Evolutionary conservation across 2,329 filamentous ascomycete species (phyloP).

Genomic region (Fusarium mundagurra): DNA sequence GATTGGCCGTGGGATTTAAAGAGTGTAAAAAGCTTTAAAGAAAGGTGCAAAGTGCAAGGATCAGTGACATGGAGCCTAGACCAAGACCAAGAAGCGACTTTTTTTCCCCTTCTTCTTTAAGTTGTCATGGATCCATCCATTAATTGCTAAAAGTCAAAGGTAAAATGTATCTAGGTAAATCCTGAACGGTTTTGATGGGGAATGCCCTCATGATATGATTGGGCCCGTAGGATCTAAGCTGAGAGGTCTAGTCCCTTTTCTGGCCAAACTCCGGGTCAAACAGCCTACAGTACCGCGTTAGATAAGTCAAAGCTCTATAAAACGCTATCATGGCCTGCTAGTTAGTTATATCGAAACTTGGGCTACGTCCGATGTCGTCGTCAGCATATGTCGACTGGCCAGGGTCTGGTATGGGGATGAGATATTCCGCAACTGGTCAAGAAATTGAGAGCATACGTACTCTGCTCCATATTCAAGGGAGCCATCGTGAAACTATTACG

Average conservation of each 20-base stretch:
- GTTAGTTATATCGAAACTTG: not conserved
- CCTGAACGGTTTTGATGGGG: not conserved
- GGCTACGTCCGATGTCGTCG: slow-evolving; percentile 17
- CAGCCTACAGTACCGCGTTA: not conserved
- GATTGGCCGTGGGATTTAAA: slow-evolving; percentile 12
- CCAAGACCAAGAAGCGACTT: not conserved
- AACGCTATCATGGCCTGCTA: slow-evolving; percentile 5
- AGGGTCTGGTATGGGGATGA: slow-evolving; percentile 11
- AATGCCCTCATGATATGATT: slow-evolving; percentile 12
- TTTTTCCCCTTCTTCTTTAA: not conserved
- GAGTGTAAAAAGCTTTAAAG: slow-evolving; percentile 1
- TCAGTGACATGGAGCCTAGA: not conserved
- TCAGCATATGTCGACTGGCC: slow-evolving; percentile 10
- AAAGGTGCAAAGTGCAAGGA: slow-evolving; percentile 16
- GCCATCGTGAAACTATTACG: slow-evolving; percentile 28
- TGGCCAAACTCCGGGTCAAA: slow-evolving; percentile 17
- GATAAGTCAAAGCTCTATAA: slow-evolving; percentile 23
- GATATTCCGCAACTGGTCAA: not conserved
- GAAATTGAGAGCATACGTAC: slow-evolving; percentile 19
- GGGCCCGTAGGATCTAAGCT: not conserved
- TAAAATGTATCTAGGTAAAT: not conserved
- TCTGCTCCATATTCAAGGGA: slow-evolving; percentile 18
- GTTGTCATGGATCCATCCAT: not conserved
- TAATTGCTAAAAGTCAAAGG: not conserved
- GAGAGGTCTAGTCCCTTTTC: slow-evolving; percentile 8